Base-by-base conservation (phyloP, 192 early-diverging fungal species). In the Backusella tuberculispora region DNA sequence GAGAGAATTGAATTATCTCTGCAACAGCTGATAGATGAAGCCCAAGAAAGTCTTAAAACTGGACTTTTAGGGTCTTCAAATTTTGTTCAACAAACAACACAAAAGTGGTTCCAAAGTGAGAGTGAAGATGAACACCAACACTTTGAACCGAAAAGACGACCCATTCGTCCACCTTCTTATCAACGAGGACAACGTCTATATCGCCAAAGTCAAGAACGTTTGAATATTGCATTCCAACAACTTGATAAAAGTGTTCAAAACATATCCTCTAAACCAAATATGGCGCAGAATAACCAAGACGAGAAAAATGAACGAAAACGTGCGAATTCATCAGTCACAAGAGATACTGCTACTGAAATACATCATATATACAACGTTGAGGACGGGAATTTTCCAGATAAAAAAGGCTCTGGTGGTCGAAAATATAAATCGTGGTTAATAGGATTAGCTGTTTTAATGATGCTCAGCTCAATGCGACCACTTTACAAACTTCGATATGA, bases 1-100 rank as follows among this genome's bases (percentile, higher is more conserved):
- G 67, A 69, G 45, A 43, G 67, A 14, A 69, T 69, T 14, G 43
- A 43, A 10, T 26, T 26, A 3, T 42, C 67, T 44, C 43, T 69
- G 21, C 67, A 69, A 46, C 67, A 69, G 24, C 24, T 69, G 67
- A 69, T 69, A 29, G 67, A 69, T 43, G 67, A 46, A 45, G 67
- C 67, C 6, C 41, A 69, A 46, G 43, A 41, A 15, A 69, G 67
- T 69, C 67, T 69, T 26, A 26, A 38, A 44, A 45, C 53, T 60
- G 53, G 53, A 60, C 53, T 60, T 60, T 60, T 60, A 8, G 42
- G 10, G 40, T 17, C 21, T 9, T 12, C 37, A 9, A 46, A 17
- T 10, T 14, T 41, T 26, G 41, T 69, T 42, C 42, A 21, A 29
- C 67, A 19, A 24, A 15, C 29, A 2, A 34, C 26, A 46, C 43